Percentiles rank a stretch among this genome's conserved stretches.
These are phyloP conservation scores for Mycena rosella DNA, from an alignment of 768 basidiomycete species.

Conservation along the genomic window DNA sequence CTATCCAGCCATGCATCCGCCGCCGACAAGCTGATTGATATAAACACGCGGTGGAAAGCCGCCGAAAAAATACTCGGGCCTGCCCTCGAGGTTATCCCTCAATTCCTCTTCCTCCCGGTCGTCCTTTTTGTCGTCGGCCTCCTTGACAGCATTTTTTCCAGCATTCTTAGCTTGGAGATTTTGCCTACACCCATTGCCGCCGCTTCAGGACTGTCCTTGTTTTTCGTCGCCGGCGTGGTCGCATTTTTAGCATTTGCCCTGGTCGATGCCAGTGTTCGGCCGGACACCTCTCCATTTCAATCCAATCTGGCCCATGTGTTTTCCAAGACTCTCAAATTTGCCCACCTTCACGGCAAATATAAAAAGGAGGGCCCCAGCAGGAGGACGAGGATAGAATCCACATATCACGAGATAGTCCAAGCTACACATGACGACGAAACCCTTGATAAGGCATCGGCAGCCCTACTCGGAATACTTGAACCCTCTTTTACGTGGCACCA, in stretches of 20 bases:
- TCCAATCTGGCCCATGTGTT: background rate
- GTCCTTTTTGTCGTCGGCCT: conserved; percentile 19
- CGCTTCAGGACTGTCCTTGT: background rate
- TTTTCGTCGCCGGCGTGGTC: background rate
- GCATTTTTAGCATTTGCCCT: background rate
- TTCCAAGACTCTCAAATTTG: too few species aligned
- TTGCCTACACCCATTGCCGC: background rate
- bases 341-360: too few species aligned
- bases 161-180: background rate
- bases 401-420: conserved; percentile 14
- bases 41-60: background rate
- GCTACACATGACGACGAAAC: conserved; percentile 25
- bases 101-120: conserved; percentile 22
- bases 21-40: background rate
- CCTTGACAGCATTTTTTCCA: conserved; percentile 27
- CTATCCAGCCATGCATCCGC: background rate
- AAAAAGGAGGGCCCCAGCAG: too few species aligned
- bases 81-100: background rate
- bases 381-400: background rate
- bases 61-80: background rate
- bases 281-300: background rate
- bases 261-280: background rate
- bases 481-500: background rate
- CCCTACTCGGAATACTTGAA: background rate
- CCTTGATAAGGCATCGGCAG: conserved; percentile 31